Evolutionary conservation across 345 rosid species (phyloP).

Genomic region (Bruguiera sexangula): DNA sequence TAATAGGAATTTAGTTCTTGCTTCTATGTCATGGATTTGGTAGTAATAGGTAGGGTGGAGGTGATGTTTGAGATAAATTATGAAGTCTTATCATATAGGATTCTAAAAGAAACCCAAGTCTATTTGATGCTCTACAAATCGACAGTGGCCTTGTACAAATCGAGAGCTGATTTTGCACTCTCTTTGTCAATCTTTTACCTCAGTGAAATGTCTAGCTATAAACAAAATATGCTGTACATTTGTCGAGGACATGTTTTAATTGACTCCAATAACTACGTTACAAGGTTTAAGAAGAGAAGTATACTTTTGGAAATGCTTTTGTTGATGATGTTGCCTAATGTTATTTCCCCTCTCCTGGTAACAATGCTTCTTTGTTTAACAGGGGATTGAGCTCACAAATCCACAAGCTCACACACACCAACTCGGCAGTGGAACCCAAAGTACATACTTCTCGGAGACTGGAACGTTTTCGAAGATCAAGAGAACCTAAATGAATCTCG

Average conservation of each 20-base stretch:
- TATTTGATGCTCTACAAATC: too few relatives aligned
- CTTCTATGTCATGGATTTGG: too few relatives aligned
- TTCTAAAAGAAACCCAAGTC: too few relatives aligned
- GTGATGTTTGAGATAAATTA: too few relatives aligned
- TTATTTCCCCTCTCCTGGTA: background rate
- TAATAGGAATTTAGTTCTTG: too few relatives aligned
- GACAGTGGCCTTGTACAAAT: too few relatives aligned
- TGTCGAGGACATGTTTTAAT: background rate
- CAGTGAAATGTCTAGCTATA: too few relatives aligned
- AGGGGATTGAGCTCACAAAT: slow-evolving; percentile 89
- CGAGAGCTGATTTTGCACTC: too few relatives aligned
- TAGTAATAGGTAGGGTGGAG: too few relatives aligned
- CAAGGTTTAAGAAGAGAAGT: background rate
- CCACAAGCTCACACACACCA: slow-evolving; percentile 82
- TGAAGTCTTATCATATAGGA: too few relatives aligned
- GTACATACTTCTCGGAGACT: slow-evolving; percentile 90
- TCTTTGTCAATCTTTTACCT: too few relatives aligned
- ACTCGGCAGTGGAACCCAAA: slow-evolving; percentile 82
- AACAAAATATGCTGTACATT: too few relatives aligned
- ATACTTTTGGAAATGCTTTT: background rate
- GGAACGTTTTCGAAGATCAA: slow-evolving; percentile 90
- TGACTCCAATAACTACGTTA: background rate
- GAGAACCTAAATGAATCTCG: slow-evolving; percentile 41
- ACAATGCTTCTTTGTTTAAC: slow-evolving; percentile 7
- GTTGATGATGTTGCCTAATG: background rate